Evolutionary conservation across 441 rosid genomes (phyloP).

Genomic region (Erysimum pusillum): DNA sequence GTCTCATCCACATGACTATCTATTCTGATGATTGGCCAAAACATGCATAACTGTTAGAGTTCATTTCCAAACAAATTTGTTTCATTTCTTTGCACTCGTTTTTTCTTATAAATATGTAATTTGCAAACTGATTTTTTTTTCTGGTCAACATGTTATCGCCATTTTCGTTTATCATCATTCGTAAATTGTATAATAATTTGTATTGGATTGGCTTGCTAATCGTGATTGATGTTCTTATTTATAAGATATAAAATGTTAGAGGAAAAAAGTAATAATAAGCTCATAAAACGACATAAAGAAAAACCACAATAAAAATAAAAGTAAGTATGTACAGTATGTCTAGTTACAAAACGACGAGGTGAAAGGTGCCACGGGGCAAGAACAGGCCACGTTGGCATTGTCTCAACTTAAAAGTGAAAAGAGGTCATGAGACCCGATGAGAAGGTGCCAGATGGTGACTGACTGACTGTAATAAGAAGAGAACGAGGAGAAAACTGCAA

Average conservation of each 20-base stretch:
- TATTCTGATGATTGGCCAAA: not conserved
- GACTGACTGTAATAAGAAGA: slow-evolving; percentile 32
- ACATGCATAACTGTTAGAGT: not conserved
- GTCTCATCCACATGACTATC: not conserved
- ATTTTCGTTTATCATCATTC: not conserved
- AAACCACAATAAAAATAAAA: not conserved
- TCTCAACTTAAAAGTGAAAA: slow-evolving; percentile 5
- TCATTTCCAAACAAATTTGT: not conserved
- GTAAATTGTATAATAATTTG: not conserved
- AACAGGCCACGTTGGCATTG: slow-evolving; percentile 32
- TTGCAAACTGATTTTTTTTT: not conserved
- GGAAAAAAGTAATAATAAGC: not conserved
- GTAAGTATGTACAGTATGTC: not conserved
- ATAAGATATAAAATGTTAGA: not conserved
- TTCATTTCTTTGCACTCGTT: not conserved
- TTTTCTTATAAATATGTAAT: not conserved
- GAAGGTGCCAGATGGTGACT: slow-evolving; percentile 8
- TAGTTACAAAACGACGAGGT: slow-evolving; percentile 40
- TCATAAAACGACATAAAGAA: slow-evolving; percentile 28
- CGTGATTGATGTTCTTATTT: not conserved
- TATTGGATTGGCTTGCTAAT: not conserved
- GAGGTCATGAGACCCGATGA: slow-evolving; percentile 32
- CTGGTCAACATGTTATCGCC: not conserved
- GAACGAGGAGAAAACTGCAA: slow-evolving; percentile 45
- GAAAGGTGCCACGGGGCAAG: slow-evolving; percentile 37